phyloP scores from a whole-genome alignment of 192 early-diverging fungal species.

The Phlyctochytrium planicorne region DNA sequence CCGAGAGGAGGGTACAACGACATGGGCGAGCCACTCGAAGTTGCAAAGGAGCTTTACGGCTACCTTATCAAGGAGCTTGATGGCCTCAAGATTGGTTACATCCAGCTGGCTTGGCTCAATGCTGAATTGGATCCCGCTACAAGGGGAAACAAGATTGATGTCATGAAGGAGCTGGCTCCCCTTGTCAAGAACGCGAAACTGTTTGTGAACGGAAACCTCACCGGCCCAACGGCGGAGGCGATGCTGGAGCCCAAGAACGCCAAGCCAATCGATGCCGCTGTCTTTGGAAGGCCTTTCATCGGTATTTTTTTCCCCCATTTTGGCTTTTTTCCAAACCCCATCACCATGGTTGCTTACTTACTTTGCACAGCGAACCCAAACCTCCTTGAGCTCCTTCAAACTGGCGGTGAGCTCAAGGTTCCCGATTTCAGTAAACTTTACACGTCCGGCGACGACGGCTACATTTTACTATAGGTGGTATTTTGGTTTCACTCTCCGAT shows the following conservation, averaged over 20 bases:
- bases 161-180: neutral
- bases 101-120: conserved; percentile 13
- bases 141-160: conserved; percentile 12
- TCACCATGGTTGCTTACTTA: too few species aligned
- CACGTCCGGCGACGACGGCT: too few species aligned
- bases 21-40: conserved; percentile 29
- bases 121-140: neutral
- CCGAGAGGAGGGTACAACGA: conserved; percentile 35
- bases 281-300: conserved; percentile 12
- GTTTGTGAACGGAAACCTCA: neutral
- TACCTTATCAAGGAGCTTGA: conserved; percentile 28
- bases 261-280: conserved; percentile 9
- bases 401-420: too few species aligned
- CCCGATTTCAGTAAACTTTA: too few species aligned
- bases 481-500: too few species aligned
- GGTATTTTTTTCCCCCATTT: neutral
- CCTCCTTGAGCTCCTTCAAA: too few species aligned
- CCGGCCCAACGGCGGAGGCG: conserved; percentile 5
- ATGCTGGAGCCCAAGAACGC: neutral
- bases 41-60: conserved; percentile 21
- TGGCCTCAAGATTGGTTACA: conserved; percentile 20
- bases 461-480: too few species aligned
- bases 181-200: conserved; percentile 14
- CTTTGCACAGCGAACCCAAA: too few species aligned
- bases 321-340: too few species aligned